A percentile compares a stretch with the other conserved stretches of the same genome.
Conservation (phyloP, 192 early-diverging fungal species). For the Coemansia sp. region DNA sequence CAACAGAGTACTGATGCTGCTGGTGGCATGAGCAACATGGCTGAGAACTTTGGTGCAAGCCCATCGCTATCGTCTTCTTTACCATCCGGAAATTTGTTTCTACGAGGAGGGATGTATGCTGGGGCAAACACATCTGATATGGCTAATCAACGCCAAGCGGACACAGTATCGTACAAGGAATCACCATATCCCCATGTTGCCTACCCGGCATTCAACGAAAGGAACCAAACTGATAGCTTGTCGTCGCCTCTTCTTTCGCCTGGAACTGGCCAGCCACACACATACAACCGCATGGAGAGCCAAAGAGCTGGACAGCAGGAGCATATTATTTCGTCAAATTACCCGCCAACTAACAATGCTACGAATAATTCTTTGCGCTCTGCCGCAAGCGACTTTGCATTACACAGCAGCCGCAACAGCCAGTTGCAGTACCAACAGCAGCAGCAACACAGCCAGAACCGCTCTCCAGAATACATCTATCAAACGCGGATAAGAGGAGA, state of each 20-base stretch:
- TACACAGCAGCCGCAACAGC: conserved; percentile 8
- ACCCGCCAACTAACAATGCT: neutral
- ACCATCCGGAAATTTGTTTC: conserved; percentile 28
- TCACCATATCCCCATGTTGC: conserved; percentile 16
- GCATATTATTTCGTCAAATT: too few relatives aligned
- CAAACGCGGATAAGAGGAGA: conserved; percentile 26
- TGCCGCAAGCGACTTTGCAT: conserved; percentile 8
- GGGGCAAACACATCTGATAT: neutral
- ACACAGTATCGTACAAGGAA: neutral
- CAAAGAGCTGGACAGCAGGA: conserved; percentile 4
- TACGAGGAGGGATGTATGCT: conserved; percentile 12
- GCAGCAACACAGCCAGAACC: conserved; percentile 4
- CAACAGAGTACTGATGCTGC: conserved; percentile 30
- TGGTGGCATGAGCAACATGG: conserved; percentile 8
- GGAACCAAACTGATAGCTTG: conserved; percentile 1
- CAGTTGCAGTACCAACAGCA: conserved; percentile 11
- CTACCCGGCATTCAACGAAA: conserved; percentile 20
- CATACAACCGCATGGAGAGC: conserved; percentile 17
- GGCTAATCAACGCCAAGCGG: neutral
- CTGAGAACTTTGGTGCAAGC: conserved; percentile 10
- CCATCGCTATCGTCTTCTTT: conserved; percentile 34
- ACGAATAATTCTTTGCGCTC: neutral
- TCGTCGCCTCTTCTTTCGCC: conserved; percentile 14
- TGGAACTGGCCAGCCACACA: neutral
- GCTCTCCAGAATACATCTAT: conserved; percentile 10